Percentiles rank a stretch among this genome's conserved stretches.
These are phyloP conservation scores for Trametes polyzona DNA, from an alignment of 1,284 basidiomycete species.

Conservation along the genomic window DNA sequence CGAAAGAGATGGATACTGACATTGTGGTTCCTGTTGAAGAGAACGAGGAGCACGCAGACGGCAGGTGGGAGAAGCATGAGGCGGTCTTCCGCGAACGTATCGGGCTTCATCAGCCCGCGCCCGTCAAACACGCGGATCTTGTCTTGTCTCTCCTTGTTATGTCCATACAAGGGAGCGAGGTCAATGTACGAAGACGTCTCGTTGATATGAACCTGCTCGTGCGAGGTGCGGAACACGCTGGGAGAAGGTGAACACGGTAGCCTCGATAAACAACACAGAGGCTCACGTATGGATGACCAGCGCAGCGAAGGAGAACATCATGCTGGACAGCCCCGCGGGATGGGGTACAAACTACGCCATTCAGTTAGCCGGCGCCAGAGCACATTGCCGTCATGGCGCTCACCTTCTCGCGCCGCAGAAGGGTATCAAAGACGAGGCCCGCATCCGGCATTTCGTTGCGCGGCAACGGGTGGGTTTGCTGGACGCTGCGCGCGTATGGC, in stretches of 20 bases:
- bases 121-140: conserved; percentile 67
- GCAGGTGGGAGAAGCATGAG: conserved; percentile 83
- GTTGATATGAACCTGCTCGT: conserved; percentile 71
- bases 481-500: conserved; percentile 82
- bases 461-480: conserved; percentile 66
- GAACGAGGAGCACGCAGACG: conserved; percentile 69
- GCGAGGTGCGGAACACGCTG: conserved; percentile 76
- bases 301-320: conserved; percentile 84
- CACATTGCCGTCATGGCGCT: conserved; percentile 3
- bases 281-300: conserved; percentile 77
- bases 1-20: conserved; percentile 44
- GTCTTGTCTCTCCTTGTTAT: conserved; percentile 63
- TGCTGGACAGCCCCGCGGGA: conserved; percentile 74
- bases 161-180: conserved; percentile 79
- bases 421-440: conserved; percentile 76
- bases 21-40: conserved; percentile 89
- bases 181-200: conserved; percentile 90
- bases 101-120: conserved; percentile 66
- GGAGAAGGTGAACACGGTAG: not conserved
- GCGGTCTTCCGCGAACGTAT: conserved; percentile 78
- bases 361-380: not conserved
- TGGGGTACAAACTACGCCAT: conserved; percentile 66
- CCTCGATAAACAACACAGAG: too few relatives aligned
- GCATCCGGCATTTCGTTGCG: conserved; percentile 73
- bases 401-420: conserved; percentile 62